A percentile compares a stretch with the other conserved stretches of the same genome.
These are phyloP conservation scores for Stropharia rugosoannulata DNA, from an alignment of 768 basidiomycete species.

Conservation along the genomic window DNA sequence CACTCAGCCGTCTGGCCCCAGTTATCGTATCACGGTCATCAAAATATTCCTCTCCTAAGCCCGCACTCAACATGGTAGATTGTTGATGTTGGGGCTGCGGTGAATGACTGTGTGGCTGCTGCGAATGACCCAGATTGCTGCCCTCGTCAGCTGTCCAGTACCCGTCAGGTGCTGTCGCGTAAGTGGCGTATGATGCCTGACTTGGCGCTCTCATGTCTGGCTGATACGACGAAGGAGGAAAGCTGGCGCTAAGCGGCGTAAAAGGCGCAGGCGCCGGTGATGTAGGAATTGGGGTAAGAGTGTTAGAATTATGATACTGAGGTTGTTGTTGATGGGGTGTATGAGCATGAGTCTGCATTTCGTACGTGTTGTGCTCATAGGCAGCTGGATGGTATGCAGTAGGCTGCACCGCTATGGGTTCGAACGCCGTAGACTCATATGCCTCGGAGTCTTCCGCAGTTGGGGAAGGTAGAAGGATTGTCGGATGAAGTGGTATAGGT, in stretches of 20 bases:
- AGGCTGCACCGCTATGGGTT: not conserved
- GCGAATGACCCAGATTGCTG: not conserved
- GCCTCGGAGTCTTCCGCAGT: not conserved
- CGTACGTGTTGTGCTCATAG: conserved; percentile 24
- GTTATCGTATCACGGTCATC: conserved; percentile 28
- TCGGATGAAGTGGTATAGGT: conserved; percentile 26
- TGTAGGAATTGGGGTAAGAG: not conserved
- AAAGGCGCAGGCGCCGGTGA: not conserved
- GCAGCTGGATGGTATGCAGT: conserved; percentile 7
- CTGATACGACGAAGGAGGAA: not conserved
- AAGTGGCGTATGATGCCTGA: conserved; percentile 38
- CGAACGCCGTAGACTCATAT: not conserved
- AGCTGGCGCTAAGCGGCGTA: not conserved
- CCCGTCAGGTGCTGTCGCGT: conserved; percentile 44
- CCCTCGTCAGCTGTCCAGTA: conserved; percentile 33
- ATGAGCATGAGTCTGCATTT: not conserved
- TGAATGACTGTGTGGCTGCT: conserved; percentile 4
- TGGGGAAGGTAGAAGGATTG: conserved; percentile 6
- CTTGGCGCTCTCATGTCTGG: conserved; percentile 30
- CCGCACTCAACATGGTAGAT: conserved; percentile 17
- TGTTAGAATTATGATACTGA: not conserved
- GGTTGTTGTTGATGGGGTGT: conserved; percentile 6
- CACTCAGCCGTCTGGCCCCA: conserved; percentile 26
- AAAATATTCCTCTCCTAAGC: conserved; percentile 12
- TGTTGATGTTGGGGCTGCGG: conserved; percentile 7